Evolutionary conservation across 169 alveolate species (phyloP).

Genomic region (Theileria orientalis): DNA sequence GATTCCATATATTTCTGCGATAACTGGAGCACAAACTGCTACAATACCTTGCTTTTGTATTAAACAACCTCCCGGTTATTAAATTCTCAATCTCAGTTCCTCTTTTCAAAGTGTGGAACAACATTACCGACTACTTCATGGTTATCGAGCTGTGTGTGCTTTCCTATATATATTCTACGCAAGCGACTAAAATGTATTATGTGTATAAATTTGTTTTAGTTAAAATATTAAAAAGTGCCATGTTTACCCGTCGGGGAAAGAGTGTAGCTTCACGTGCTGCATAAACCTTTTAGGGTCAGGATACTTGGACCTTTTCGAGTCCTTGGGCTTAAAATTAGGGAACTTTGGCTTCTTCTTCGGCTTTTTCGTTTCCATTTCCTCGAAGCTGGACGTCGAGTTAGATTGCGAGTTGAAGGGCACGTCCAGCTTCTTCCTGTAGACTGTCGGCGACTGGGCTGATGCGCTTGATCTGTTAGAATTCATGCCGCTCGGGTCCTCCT

Average conservation of each 20-base stretch:
- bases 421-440: background rate
- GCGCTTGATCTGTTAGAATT: background rate
- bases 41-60: background rate
- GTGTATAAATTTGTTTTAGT: background rate
- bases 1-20: background rate
- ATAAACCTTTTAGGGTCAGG: background rate
- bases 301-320: background rate
- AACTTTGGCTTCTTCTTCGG: background rate
- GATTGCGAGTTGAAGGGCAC: background rate
- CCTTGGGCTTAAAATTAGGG: background rate
- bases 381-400: background rate
- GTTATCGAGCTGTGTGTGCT: no score
- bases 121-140: no score
- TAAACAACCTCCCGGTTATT: background rate
- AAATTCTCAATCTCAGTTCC: no score
- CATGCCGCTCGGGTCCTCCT: background rate
- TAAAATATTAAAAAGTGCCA: background rate
- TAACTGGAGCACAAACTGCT: background rate
- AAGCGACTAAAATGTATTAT: no score
- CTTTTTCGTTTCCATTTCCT: background rate
- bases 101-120: no score
- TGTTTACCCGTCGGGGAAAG: slow-evolving; percentile 9
- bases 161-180: no score
- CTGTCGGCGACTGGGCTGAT: no score
- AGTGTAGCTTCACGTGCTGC: background rate